Evolutionary conservation across 2,329 filamentous ascomycete genomes (phyloP).

Genomic region (Alternaria sp.): DNA sequence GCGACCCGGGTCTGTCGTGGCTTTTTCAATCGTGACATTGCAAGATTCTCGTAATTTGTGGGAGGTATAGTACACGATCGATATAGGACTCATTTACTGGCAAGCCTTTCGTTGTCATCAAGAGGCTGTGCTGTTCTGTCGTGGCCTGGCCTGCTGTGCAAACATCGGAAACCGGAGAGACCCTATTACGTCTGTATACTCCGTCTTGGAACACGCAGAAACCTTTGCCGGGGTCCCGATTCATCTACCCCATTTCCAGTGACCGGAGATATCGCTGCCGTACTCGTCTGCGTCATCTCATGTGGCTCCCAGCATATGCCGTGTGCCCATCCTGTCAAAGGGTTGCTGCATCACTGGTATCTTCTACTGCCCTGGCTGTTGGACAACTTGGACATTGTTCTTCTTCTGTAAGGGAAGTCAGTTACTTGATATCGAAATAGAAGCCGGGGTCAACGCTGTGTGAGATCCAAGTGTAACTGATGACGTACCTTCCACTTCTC

Average conservation of each 20-base stretch:
- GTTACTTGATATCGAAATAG: background rate
- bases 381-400: slow-evolving; percentile 87
- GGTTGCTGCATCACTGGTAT: slow-evolving; percentile 13
- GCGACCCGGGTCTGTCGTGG: background rate
- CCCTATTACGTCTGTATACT: background rate
- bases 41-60: background rate
- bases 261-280: slow-evolving; percentile 13
- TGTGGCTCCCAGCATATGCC: slow-evolving; percentile 19
- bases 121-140: slow-evolving; percentile 1
- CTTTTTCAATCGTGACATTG: slow-evolving; percentile 1
- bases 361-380: slow-evolving; percentile 61
- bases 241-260: background rate
- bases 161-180: background rate
- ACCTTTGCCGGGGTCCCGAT: background rate
- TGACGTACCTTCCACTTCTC: slow-evolving; percentile 93
- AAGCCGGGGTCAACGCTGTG: background rate
- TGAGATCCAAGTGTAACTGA: background rate
- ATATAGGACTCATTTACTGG: background rate
- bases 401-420: slow-evolving; percentile 68
- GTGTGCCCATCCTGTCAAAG: slow-evolving; percentile 21
- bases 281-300: slow-evolving; percentile 19
- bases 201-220: background rate
- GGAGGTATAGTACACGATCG: background rate
- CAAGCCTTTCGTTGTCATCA: background rate
- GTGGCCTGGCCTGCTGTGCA: slow-evolving; percentile 4